Base-by-base conservation (phyloP, 2,329 filamentous ascomycete genomes). In the Nannizzia gypsea region DNA sequence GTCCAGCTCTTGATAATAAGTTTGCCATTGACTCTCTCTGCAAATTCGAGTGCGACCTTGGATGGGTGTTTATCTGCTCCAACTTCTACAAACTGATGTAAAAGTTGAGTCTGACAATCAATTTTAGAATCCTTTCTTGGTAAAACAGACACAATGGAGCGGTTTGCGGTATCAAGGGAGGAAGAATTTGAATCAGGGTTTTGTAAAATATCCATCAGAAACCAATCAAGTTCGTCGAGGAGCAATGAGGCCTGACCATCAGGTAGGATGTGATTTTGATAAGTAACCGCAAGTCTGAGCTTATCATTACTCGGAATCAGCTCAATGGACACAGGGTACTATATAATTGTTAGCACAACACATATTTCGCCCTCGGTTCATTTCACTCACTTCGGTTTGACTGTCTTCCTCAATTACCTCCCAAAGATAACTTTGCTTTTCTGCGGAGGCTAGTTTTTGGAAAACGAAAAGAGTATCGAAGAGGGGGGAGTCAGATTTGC, bases 391-490 rank as follows among this genome's bases (percentile, higher is more conserved):
- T 66, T 95, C 88, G 1, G 88, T 83, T 1, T 79, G 82, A 4
- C 87, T 86, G 57, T 82, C 76, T 61, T 95, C 90, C 15, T 83
- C 76, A 0, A 82, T 63, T 0, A 88, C 64, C 5, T 76, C 75
- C 86, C 88, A 95, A 0, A 78, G 73, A 2, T 68, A 48, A 0
- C 70, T 60, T 15, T 65, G 58, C 1, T 65, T 62, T 55, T 38
- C 61, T 59, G 38, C 17, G 15, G 59, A 58, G 57, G 73, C 64
- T 61, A 77, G 67, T 64, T 88, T 89, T 67, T 96, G 91, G 67
- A 90, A 92, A 0, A 89, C 87, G 61, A 96, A 83, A 1, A 96
- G 77, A 0, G 90, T 92, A 67, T 96, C 90, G 65, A 96, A 96
- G 0, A 93, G 77, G 0, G 80, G 76, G 5, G 82, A 79, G 24